phyloP scores from a whole-genome alignment of 176 grass and related monocot species.

The Tillandsia leiboldiana region DNA sequence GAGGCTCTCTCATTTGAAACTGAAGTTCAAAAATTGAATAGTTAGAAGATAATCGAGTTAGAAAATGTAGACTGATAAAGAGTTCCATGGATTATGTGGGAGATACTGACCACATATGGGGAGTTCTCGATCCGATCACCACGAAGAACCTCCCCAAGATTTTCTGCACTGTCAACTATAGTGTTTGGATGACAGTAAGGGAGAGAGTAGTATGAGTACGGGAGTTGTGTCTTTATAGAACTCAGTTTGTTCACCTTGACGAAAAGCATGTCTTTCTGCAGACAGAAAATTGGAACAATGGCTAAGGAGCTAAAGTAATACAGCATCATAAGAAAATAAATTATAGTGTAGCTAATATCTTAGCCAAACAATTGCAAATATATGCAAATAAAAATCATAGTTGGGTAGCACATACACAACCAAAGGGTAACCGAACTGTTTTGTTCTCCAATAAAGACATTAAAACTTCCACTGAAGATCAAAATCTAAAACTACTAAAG shows the following conservation, averaged over 20 bases:
- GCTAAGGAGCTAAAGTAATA: not conserved
- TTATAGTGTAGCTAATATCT: not conserved
- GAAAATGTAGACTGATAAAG: not conserved
- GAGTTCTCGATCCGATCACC: constrained; percentile 87
- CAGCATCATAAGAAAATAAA: not conserved
- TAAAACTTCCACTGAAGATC: no score
- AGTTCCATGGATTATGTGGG: not conserved
- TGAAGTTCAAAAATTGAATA: constrained; percentile 22
- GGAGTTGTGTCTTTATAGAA: constrained; percentile 84
- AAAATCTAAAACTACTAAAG: no score
- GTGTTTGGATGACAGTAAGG: constrained; percentile 54
- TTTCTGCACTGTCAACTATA: constrained; percentile 82
- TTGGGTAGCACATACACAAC: no score
- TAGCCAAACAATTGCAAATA: not conserved
- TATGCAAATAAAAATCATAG: no score
- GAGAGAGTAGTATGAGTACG: constrained; percentile 87
- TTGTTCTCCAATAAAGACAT: no score
- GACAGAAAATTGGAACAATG: not conserved
- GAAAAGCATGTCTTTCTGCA: constrained; percentile 54
- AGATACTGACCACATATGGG: constrained; percentile 45
- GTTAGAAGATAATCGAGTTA: not conserved
- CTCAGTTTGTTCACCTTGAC: constrained; percentile 93
- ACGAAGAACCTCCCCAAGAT: constrained; percentile 88
- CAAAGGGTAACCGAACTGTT: no score
- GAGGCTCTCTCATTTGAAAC: constrained; percentile 88